These are phyloP conservation scores for Alternaria triticimaculans DNA, from an alignment of 2,329 filamentous ascomycete species.

Conservation along the genomic window DNA sequence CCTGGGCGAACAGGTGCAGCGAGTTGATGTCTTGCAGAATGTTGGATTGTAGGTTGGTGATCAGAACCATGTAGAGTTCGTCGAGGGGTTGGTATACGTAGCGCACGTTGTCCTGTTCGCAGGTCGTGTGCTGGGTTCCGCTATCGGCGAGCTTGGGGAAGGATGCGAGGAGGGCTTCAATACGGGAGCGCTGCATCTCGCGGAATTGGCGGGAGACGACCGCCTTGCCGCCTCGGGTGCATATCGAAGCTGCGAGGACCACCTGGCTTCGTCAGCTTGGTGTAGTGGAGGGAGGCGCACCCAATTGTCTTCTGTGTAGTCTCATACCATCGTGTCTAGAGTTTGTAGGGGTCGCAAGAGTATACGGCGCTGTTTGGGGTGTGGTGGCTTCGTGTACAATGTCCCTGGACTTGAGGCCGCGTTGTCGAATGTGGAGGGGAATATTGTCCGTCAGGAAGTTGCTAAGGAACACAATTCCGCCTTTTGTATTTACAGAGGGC, in stretches of 20 bases:
- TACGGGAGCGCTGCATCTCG: conserved; percentile 94
- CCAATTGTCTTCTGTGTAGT: background rate
- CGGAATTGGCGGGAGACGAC: conserved; percentile 97
- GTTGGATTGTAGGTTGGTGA: conserved; percentile 99
- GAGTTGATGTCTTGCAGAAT: conserved; percentile 99
- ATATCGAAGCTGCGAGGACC: conserved; percentile 98
- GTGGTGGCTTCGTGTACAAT: background rate
- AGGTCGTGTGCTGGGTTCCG: conserved; percentile 95
- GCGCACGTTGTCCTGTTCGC: conserved; percentile 99
- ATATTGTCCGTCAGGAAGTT: conserved; percentile 23
- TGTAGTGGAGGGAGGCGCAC: conserved; percentile 6
- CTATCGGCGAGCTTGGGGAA: conserved; percentile 98
- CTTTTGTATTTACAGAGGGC: background rate
- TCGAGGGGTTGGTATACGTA: conserved; percentile 99
- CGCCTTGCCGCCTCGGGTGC: conserved; percentile 96
- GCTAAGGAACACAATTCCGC: conserved; percentile 10
- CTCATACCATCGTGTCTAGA: conserved; percentile 39
- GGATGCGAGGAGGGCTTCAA: conserved; percentile 94
- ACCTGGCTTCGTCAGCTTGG: conserved; percentile 65
- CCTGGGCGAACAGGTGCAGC: conserved; percentile 95
- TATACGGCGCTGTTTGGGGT: background rate
- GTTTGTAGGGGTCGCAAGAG: conserved; percentile 9
- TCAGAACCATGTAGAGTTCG: conserved; percentile 99
- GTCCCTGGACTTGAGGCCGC: conserved; percentile 7
- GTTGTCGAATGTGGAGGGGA: conserved; percentile 23